Base-by-base conservation (phyloP, 2,329 filamentous ascomycete genomes). In the Westerdykella aurantiaca region DNA sequence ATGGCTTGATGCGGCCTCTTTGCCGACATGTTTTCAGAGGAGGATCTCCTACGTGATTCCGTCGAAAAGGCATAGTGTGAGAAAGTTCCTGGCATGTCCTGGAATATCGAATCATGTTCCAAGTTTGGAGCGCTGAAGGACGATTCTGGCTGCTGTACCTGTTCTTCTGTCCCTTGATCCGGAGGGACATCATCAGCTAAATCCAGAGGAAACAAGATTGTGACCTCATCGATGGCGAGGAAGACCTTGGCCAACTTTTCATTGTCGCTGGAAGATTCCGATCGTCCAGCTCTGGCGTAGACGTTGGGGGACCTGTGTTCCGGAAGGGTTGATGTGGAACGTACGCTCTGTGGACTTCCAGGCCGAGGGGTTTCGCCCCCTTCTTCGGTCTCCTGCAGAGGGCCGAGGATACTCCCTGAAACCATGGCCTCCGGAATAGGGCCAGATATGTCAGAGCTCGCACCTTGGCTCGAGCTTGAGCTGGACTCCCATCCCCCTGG, bases 31-130 rank as follows among this genome's bases (percentile, higher is more conserved):
- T 9, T 29, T 4, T 58, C 57, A 39, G 54, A 34, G 1, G 58
- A 56, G 37, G 43, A 43, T 41, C 55, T 58, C 12, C 52, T 56
- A 38, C 61, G 57, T 10, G 61, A 52, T 9, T 64, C 60, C 6
- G 65, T 67, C 22, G 67, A 60, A 34, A 73, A 67, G 2, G 71
- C 71, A 50, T 75, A 74, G 18, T 67, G 63, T 0, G 72, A 75
- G 50, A 75, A 75, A 0, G 71, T 67, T 0, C 72, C 72, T 14
- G 72, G 72, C 57, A 73, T 68, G 17, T 67, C 60, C 39, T 64
- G 64, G 43, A 66, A 66, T 18, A 66, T 63, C 0, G 66, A 68
- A 41, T 66, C 62, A 42, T 64, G 58, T 5, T 53, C 64, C 7
- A 68, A 41, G 21, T 60, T 61, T 6, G 63, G 49, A 12, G 59